phyloP scores from a whole-genome alignment of 371 early-diverging fungal genomes.

The Conidiobolus incongruus region DNA sequence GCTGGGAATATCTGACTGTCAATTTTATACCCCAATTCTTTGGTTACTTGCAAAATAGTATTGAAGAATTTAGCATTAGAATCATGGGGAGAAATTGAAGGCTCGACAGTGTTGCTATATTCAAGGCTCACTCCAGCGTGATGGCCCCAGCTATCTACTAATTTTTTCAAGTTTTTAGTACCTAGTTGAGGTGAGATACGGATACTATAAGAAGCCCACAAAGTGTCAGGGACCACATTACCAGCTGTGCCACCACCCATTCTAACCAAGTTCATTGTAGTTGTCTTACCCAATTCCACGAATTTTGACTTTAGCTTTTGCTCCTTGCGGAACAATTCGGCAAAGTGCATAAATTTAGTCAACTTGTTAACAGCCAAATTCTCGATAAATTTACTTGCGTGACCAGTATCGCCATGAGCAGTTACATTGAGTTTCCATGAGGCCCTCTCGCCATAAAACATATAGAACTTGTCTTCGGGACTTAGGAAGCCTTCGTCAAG shows the following conservation, averaged over 20 bases:
- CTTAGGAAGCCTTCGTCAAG: slow-evolving; percentile 62
- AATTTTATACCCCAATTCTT: too few relatives aligned
- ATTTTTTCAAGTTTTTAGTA: too few relatives aligned
- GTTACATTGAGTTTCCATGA: too few relatives aligned
- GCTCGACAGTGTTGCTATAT: too few relatives aligned
- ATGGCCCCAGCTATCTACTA: too few relatives aligned
- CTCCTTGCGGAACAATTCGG: too few relatives aligned
- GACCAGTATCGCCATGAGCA: slow-evolving; percentile 39
- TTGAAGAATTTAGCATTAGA: too few relatives aligned
- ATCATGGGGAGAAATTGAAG: too few relatives aligned
- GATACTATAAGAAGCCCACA: slow-evolving; percentile 37
- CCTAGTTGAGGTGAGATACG: slow-evolving; percentile 36
- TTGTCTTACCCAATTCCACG: slow-evolving; percentile 45
- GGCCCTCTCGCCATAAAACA: slow-evolving; percentile 57
- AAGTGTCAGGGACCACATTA: slow-evolving; percentile 44
- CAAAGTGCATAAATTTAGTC: too few relatives aligned
- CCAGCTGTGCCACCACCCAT: slow-evolving; percentile 21
- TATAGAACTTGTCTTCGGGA: slow-evolving; percentile 25
- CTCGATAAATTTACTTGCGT: slow-evolving; percentile 46
- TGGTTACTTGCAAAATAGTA: too few relatives aligned
- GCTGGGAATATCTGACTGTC: background rate
- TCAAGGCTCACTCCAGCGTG: too few relatives aligned
- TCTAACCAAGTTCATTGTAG: slow-evolving; percentile 24
- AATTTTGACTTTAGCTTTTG: slow-evolving; percentile 19
- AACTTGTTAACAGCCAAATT: slow-evolving; percentile 38